Evolutionary conservation across 495 filamentous ascomycete species (phyloP).

Genomic region (Trichoderma gamsii): DNA sequence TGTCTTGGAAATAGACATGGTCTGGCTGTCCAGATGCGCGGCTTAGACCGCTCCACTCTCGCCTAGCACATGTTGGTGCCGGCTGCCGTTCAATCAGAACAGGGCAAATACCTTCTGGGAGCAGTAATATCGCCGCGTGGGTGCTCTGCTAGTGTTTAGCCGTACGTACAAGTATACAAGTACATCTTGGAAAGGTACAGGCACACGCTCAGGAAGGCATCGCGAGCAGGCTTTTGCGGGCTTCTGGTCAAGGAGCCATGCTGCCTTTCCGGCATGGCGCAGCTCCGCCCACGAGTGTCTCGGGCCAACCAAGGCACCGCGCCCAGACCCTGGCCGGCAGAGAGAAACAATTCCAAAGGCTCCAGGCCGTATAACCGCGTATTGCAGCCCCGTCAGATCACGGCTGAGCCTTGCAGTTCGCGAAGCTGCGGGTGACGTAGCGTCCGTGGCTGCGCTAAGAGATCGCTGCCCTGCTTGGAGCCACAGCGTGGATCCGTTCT

Average conservation of each 20-base stretch:
- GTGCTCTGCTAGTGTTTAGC: not conserved
- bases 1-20: not conserved
- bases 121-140: not conserved
- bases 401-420: slow-evolving; percentile 5
- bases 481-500: slow-evolving; percentile 1
- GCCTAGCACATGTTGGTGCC: slow-evolving; percentile 5
- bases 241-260: not conserved
- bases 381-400: not conserved
- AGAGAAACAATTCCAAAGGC: not conserved
- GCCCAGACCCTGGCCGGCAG: not conserved
- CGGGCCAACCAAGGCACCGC: slow-evolving; percentile 1
- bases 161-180: not conserved
- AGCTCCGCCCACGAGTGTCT: slow-evolving; percentile 8
- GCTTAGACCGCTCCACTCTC: not conserved
- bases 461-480: slow-evolving; percentile 14
- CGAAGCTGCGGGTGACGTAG: slow-evolving; percentile 9
- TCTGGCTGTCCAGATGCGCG: not conserved
- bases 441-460: not conserved
- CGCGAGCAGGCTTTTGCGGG: not conserved
- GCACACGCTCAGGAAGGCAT: too few species aligned
- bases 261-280: not conserved
- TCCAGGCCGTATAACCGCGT: not conserved
- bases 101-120: not conserved
- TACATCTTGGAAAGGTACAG: not conserved
- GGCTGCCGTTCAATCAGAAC: not conserved